phyloP scores from a whole-genome alignment of 139 green algal species.

The Micromonas commoda region DNA sequence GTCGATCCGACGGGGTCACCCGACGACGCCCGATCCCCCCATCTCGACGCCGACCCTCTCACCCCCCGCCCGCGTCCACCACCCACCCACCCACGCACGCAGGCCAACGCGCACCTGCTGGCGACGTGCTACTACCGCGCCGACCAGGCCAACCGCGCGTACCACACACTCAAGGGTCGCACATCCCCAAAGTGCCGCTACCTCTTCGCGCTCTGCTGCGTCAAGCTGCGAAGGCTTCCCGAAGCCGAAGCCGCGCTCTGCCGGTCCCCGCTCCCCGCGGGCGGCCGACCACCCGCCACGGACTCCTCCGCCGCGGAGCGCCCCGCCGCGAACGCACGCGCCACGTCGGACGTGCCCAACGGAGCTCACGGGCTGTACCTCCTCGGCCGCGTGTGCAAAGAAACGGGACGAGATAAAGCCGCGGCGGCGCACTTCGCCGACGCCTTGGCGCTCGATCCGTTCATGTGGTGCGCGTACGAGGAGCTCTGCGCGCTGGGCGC shows the following conservation, averaged over 20 bases:
- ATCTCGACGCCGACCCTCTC: not conserved
- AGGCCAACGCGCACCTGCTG: conserved; percentile 76
- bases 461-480: conserved; percentile 86
- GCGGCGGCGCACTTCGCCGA: conserved; percentile 58
- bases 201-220: conserved; percentile 70
- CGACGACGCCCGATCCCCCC: not conserved
- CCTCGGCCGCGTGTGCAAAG: conserved; percentile 62
- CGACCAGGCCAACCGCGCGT: conserved; percentile 65
- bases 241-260: conserved; percentile 69
- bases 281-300: not conserved
- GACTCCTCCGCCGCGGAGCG: no score
- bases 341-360: not conserved
- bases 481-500: conserved; percentile 81
- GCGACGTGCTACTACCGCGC: conserved; percentile 72
- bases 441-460: conserved; percentile 67
- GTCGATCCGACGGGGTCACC: no score
- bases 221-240: conserved; percentile 63
- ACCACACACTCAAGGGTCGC: conserved; percentile 64
- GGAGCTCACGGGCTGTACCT: conserved; percentile 78
- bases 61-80: not conserved
- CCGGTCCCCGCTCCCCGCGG: not conserved
- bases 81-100: no score
- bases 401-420: conserved; percentile 47
- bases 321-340: not conserved
- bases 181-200: conserved; percentile 55